Base-by-base conservation (phyloP, 768 basidiomycete genomes). In the Mycena filopes region DNA sequence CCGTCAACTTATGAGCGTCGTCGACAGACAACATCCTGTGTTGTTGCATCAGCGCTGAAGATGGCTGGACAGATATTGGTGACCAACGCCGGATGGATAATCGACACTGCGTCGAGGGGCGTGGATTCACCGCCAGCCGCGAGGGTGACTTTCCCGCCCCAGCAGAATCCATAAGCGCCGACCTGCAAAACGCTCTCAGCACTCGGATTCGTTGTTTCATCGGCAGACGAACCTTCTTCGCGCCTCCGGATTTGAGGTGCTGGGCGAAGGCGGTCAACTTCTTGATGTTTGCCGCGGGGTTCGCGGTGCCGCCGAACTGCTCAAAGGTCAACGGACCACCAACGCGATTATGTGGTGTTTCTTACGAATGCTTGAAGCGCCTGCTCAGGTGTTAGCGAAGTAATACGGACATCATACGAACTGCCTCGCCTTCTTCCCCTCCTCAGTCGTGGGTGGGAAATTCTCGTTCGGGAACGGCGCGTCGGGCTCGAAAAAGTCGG, bases 401-500 rank as follows among this genome's bases (percentile, higher is more conserved):
- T n/a, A n/a, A n/a, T n/a, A n/a, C n/a, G n/a, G n/a, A n/a, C n/a
- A n/a, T n/a, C n/a, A n/a, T n/a, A n/a, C n/a, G n/a, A n/a, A n/a
- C 15, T 36, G 10, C 36, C 36, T 9, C 36, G 15, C 36, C 36
- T 36, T 74, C 72, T 87, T 86, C 49, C 86, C 82, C 69, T 84
- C 76, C 46, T 85, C 82, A 3, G 82, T 83, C 67, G 81, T 80
- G 10, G 87, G 87, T 6, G 89, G 88, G 73, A 83, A 87, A 55
- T 82, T 78, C 23, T 81, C 81, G 9, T 75, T 56, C 2, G 85
- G 80, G 71, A 83, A 88, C 2, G 88, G 81, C 41, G 75, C 73
- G 29, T 83, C 75, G 11, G 83, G 83, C 68, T 86, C 83, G 74
- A 89, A 88, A 70, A 90, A 87, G 73, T 90, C 88, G 28, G 89